Conservation (phyloP, 2,329 filamentous ascomycete genomes). For the Epichloe gansuensis region DNA sequence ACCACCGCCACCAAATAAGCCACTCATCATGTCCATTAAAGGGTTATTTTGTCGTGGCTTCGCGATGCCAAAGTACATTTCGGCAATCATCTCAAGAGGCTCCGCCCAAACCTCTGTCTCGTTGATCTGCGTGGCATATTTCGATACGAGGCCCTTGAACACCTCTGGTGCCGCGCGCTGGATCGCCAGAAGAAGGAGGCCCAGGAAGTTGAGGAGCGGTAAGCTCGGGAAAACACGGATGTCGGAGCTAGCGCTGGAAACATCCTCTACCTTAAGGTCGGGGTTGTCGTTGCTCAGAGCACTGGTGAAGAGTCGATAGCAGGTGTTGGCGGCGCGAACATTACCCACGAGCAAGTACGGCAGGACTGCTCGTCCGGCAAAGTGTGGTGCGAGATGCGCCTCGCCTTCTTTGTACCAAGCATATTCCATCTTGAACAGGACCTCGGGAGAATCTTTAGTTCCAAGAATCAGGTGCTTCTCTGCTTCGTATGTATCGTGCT, state of each 20-base stretch:
- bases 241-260: conserved; percentile 61
- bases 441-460: conserved; percentile 73
- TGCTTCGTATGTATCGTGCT: conserved; percentile 85
- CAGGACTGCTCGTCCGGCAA: conserved; percentile 74
- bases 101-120: conserved; percentile 72
- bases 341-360: conserved; percentile 88
- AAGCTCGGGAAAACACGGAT: conserved; percentile 76
- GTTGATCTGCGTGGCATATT: conserved; percentile 67
- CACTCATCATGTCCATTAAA: conserved; percentile 96
- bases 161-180: conserved; percentile 68
- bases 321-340: conserved; percentile 73
- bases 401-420: conserved; percentile 87
- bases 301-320: conserved; percentile 51
- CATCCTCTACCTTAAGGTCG: conserved; percentile 61
- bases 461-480: conserved; percentile 82
- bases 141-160: conserved; percentile 67
- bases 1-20: conserved; percentile 70
- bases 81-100: conserved; percentile 72
- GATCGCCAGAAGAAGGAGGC: conserved; percentile 67
- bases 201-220: conserved; percentile 91
- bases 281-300: conserved; percentile 28
- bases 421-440: conserved; percentile 75
- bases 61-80: conserved; percentile 93
- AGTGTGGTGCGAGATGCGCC: conserved; percentile 73
- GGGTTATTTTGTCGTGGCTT: conserved; percentile 84